Base-by-base conservation (phyloP, 495 filamentous ascomycete species). In the Podospora appendiculata region DNA sequence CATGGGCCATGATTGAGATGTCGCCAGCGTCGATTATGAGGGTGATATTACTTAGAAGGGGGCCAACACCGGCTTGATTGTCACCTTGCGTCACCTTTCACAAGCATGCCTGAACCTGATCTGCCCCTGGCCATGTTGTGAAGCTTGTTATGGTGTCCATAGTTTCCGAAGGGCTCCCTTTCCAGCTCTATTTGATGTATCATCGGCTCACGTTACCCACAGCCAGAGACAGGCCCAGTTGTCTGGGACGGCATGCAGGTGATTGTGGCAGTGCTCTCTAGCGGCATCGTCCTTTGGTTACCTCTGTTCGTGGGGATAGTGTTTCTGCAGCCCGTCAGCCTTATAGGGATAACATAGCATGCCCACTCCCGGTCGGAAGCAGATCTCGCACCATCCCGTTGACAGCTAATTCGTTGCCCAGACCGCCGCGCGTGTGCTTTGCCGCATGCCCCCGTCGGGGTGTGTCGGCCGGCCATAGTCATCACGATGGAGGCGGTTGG, bases 251-350 rank as follows among this genome's bases (percentile, higher is more conserved):
- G 32, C 18, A 57, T 58, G 58, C 55, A 58, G 45, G 55, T 47
- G 45, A 61, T 57, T 51, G 58, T 61, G 58, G 58, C 58, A 61
- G 58, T 61, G 58, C 58, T 57, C 54, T 58, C 52, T 61, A 61
- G 58, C 51, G 58, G 52, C 53, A 53, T 50, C 45, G 6, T 33
- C 32, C 6, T 40, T 6, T 11, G 46, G 4, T 14, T 10, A 13
- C 16, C 9, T 41, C n/a, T 14, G 35, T 32, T n/a, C 38, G 8
- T 49, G 8, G 19, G 47, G 47, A 49, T 17, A 34, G 32, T 39
- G 35, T 9, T 34, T 43, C 13, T 34, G 38, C 12, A 14, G 7
- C n/a, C 40, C 52, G 16, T 49, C 52, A 54, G 52, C 52, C 52
- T 45, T 54, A 54, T 50, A 50, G 47, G 52, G 52, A 53, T 48